These are phyloP conservation scores for Daldinia sp. DNA, from an alignment of 2,329 filamentous ascomycete genomes.

Conservation along the genomic window DNA sequence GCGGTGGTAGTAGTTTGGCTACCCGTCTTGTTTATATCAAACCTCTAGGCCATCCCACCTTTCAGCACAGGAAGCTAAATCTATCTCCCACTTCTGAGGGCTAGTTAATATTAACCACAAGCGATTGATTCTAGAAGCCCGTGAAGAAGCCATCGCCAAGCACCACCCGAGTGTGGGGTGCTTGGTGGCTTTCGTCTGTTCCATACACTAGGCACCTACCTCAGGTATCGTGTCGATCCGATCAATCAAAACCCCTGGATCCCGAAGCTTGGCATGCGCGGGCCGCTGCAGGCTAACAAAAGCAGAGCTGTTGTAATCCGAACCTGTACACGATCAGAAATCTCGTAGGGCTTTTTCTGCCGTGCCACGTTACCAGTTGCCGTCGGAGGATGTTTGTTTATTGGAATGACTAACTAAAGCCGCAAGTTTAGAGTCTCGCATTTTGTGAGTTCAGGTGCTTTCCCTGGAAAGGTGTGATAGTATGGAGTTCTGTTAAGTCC, in stretches of 20 bases:
- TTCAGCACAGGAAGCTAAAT: neutral
- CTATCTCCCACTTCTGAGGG: neutral
- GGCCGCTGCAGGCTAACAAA: neutral
- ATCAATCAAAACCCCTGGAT: constrained; percentile 7
- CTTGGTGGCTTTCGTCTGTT: neutral
- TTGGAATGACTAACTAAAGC: neutral
- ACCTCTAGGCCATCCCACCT: neutral
- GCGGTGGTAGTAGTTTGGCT: neutral
- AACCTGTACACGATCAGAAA: neutral
- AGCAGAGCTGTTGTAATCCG: neutral
- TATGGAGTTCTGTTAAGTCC: neutral
- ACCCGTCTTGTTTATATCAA: neutral
- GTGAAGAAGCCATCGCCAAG: neutral
- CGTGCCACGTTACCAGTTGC: neutral
- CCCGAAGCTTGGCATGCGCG: constrained; percentile 23
- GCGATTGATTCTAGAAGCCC: neutral
- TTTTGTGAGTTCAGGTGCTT: neutral
- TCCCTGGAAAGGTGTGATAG: neutral
- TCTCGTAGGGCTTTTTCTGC: neutral
- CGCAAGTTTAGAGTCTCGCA: neutral
- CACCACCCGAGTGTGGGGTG: neutral
- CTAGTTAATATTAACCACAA: neutral
- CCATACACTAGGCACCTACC: neutral
- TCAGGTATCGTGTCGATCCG: constrained; percentile 1
- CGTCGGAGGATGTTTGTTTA: neutral